Conservation (phyloP, 2,329 filamentous ascomycete genomes). For the Trichoderma sp. region DNA sequence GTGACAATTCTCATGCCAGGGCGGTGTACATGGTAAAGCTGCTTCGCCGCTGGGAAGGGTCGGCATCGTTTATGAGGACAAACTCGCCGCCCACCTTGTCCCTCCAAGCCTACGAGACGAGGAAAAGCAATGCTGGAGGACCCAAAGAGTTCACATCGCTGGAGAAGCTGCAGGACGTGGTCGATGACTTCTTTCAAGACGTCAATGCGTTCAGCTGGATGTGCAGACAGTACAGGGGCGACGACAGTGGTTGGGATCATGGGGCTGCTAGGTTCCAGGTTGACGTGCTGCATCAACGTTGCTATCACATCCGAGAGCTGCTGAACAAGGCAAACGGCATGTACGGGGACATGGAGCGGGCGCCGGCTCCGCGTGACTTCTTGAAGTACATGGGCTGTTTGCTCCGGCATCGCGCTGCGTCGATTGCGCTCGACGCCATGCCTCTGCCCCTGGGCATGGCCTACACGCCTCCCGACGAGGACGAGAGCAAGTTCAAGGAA, state of each 20-base stretch:
- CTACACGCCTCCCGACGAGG: constrained; percentile 18
- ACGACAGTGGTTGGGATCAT: constrained; percentile 30
- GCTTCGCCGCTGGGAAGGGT: constrained; percentile 34
- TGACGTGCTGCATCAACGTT: constrained; percentile 31
- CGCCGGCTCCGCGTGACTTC: constrained; percentile 18
- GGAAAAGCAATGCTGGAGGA: constrained; percentile 26
- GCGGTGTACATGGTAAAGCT: constrained; percentile 33
- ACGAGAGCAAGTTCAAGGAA: constrained; percentile 25
- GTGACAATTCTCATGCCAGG: constrained; percentile 28
- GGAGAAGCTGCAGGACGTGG: constrained; percentile 30
- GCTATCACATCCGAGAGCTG: constrained; percentile 27
- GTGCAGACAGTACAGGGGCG: constrained; percentile 29
- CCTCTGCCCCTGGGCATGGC: constrained; percentile 3
- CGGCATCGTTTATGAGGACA: constrained; percentile 31
- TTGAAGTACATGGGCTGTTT: constrained; percentile 22
- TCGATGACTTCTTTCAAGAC: constrained; percentile 35
- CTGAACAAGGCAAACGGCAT: constrained; percentile 23
- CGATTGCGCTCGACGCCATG: constrained; percentile 19
- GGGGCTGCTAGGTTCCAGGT: constrained; percentile 30
- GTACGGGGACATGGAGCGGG: constrained; percentile 1
- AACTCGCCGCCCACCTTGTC: constrained; percentile 32
- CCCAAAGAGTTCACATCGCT: constrained; percentile 29
- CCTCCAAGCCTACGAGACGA: constrained; percentile 30
- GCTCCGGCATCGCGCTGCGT: constrained; percentile 26
- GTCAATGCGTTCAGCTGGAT: constrained; percentile 32